Base-by-base conservation (phyloP, 352 stramenopile genomes). In the Phytophthora parvispora region DNA sequence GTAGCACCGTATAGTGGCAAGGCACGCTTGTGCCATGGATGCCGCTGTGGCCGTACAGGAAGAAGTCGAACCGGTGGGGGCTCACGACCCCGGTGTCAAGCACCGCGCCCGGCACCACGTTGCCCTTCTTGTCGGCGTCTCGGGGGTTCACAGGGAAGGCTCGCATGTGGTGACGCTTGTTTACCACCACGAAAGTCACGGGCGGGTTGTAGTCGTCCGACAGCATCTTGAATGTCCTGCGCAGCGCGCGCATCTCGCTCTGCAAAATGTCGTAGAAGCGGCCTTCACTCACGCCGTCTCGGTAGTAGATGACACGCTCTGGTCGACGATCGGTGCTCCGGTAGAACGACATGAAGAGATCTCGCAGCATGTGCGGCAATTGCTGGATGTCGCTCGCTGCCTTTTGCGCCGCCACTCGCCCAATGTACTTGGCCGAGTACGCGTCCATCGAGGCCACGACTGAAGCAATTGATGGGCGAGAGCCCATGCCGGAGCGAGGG, bases 81-180 rank as follows among this genome's bases (percentile, higher is more conserved):
- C 93, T 84, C 64, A 90, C 93, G 7, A 97, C 79, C 8, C 67
- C 80, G 2, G 55, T 88, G 70, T 97, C 90, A 2, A 97, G 77
- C 28, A 97, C 87, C 10, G 86, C 93, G 3, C 85, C 85, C 4
- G 83, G 76, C 27, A 86, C 74, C 27, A 92, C 78, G 32, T 93
- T 93, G 24, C 84, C 86, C 20, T 84, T 92, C 38, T 72, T 69
- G 61, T 95, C 87, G 0, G 55, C 72, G 24, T 90, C 68, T 8
- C 43, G 53, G 6, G 55, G 9, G 32, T 77, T 78, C 3, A 69
- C 42, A 0, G 77, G 60, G 55, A 95, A 97, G 5, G 93, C 63
- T 0, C 90, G 79, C 51, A 86, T 94, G 74, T 96, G 84, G 77
- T 97, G 90, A 22, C 90, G 87, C 77, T 97, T 97, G 69, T 96